Base-by-base conservation (phyloP, 768 basidiomycete species). In the Kwoniella heveanensis region DNA sequence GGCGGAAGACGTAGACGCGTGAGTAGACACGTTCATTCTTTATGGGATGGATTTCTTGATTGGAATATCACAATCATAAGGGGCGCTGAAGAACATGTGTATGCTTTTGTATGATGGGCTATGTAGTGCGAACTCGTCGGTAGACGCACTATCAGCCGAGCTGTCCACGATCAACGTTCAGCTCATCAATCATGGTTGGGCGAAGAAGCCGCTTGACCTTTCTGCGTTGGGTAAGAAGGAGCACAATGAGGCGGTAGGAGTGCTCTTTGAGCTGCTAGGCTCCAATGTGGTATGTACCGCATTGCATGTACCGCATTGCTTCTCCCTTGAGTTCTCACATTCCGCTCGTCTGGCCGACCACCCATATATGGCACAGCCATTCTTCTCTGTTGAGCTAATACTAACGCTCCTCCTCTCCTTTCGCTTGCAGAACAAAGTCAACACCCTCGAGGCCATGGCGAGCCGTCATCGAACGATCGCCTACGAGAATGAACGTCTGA, bases 191-290 rank as follows among this genome's bases (percentile, higher is more conserved):
- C 72, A 72, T 57, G 74, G 74, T 5, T 76, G 70, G 70, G 50
- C 69, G 8, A 73, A 72, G 56, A 52, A 64, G 15, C 72, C 74
- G 1, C 32, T 76, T 2, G 60, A 70, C 53, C 62, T 76, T 2
- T 60, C 65, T 17, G 60, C 66, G 0, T 49, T 76, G 26, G 21
- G 55, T 22, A 58, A 62, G 25, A 60, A 57, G 48, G 68, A 70
- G 27, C 62, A 64, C n/a, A 64, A 62, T 25, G 72, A 76, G 26
- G 72, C 73, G 25, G 54, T 68, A 9, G 50, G 48, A 2, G 68
- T 73, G 9, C 50, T 76, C 27, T 76, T 63, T 54, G 72, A 76
- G 32, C 58, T 76, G 22, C 36, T 76, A 1, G 74, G 74, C 32
- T 55, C 72, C 2, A 63, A 61, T 21, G 55, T 73, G 17, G 74